A percentile compares a stretch with the other conserved stretches of the same genome.
Conservation (phyloP, 352 stramenopile species). For the Phytopythium mirpurense region DNA sequence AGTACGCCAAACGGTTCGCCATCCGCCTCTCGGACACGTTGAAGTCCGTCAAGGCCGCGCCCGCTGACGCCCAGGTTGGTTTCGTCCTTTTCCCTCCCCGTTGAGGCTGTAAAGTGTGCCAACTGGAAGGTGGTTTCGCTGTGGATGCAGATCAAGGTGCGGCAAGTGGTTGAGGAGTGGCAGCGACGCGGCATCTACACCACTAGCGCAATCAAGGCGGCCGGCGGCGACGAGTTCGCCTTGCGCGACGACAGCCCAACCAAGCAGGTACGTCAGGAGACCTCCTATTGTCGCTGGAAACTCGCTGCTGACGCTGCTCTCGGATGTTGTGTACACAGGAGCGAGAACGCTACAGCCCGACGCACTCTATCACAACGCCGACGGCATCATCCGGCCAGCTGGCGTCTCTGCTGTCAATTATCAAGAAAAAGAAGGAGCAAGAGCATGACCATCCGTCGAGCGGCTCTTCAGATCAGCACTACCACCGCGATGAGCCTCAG, state of each 20-base stretch:
- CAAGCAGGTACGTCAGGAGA: neutral
- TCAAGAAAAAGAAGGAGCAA: constrained; percentile 79
- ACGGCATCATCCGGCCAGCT: constrained; percentile 49
- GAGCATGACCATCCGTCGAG: constrained; percentile 15
- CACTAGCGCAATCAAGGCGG: constrained; percentile 52
- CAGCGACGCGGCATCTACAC: constrained; percentile 68
- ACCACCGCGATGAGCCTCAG: constrained; percentile 7
- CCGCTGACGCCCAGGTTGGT: constrained; percentile 48
- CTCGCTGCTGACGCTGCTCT: neutral
- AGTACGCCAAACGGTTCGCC: constrained; percentile 76
- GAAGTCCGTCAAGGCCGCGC: constrained; percentile 60
- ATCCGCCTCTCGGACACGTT: constrained; percentile 74
- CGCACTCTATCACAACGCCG: constrained; percentile 12
- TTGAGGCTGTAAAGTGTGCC: neutral
- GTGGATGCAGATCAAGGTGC: constrained; percentile 37
- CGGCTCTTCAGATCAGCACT: constrained; percentile 4
- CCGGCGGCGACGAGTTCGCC: constrained; percentile 33
- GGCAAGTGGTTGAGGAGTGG: constrained; percentile 78
- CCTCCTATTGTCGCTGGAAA: neutral
- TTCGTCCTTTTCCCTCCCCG: too few relatives aligned
- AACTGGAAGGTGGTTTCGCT: neutral
- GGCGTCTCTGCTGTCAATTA: constrained; percentile 72
- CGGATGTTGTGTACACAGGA: neutral
- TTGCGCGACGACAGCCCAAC: neutral
- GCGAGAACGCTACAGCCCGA: neutral